A percentile compares a stretch with the other conserved stretches of the same genome.
phyloP scores from a whole-genome alignment of 331 rosid genomes.

The Ulmus americana region DNA sequence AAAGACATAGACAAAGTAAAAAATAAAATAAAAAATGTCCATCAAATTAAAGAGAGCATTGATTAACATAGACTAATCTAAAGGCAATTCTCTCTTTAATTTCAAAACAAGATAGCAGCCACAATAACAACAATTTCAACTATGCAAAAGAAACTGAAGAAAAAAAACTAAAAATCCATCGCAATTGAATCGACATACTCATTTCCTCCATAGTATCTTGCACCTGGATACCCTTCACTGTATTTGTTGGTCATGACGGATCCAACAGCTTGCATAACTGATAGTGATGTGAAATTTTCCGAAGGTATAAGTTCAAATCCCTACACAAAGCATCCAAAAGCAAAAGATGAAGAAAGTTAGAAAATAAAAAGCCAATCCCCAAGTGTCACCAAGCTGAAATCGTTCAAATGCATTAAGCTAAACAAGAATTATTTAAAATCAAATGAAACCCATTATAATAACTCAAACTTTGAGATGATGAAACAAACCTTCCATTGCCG shows the following conservation, averaged over 20 bases:
- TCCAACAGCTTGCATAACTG: conserved; percentile 92
- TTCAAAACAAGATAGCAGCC: background rate
- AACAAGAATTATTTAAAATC: background rate
- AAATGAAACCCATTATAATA: background rate
- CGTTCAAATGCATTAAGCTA: background rate
- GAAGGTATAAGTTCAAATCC: conserved; percentile 80
- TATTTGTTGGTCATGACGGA: conserved; percentile 89
- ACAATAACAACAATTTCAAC: background rate
- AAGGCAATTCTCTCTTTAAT: background rate
- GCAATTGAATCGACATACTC: conserved; percentile 45
- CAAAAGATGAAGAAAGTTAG: background rate
- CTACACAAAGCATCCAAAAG: conserved; percentile 24
- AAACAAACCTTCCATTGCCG: conserved; percentile 82
- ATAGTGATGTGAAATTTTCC: conserved; percentile 69
- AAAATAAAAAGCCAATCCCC: background rate
- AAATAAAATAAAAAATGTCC: background rate
- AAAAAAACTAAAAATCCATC: background rate
- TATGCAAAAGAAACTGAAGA: background rate
- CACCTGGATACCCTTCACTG: conserved; percentile 88
- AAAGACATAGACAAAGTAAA: too few species aligned
- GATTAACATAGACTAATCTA: background rate
- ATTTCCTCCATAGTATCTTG: conserved; percentile 89
- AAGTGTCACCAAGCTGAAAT: background rate
- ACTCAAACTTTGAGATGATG: too few species aligned
- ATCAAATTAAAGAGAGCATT: background rate